Evolutionary conservation across 1,284 basidiomycete genomes (phyloP).

Genomic region (Phlebopus sp.): DNA sequence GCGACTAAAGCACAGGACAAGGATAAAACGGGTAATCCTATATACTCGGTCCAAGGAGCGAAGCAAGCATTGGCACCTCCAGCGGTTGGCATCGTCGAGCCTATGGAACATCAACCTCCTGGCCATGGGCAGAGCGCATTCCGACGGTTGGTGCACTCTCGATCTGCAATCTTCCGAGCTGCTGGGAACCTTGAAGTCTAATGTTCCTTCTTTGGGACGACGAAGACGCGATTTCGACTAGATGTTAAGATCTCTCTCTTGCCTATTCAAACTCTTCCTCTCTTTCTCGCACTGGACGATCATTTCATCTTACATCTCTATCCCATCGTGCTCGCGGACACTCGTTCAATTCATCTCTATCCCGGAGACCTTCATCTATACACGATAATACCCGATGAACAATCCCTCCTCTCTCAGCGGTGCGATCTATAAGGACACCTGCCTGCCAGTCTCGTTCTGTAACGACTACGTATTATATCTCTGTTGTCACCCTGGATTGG

Average conservation of each 20-base stretch:
- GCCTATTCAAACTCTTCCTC: slow-evolving; percentile 24
- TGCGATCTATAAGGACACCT: slow-evolving; percentile 26
- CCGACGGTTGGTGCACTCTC: slow-evolving; percentile 41
- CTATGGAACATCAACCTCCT: slow-evolving; percentile 29
- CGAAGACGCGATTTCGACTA: slow-evolving; percentile 7
- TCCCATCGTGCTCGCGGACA: slow-evolving; percentile 23
- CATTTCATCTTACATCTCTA: slow-evolving; percentile 29
- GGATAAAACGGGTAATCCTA: slow-evolving; percentile 22
- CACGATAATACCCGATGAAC: neutral
- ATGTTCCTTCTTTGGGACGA: slow-evolving; percentile 10
- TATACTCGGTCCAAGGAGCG: slow-evolving; percentile 7
- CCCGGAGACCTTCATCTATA: neutral
- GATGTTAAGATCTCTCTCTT: slow-evolving; percentile 20
- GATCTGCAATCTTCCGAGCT: slow-evolving; percentile 42
- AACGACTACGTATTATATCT: slow-evolving; percentile 28
- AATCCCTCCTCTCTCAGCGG: slow-evolving; percentile 11
- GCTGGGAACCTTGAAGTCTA: slow-evolving; percentile 30
- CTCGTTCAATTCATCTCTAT: slow-evolving; percentile 9
- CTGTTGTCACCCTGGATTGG: slow-evolving; percentile 23
- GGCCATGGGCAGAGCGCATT: slow-evolving; percentile 29
- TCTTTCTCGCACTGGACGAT: slow-evolving; percentile 18
- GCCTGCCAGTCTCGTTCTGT: slow-evolving; percentile 33
- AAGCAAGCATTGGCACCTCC: slow-evolving; percentile 29
- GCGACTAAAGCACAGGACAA: slow-evolving; percentile 46
- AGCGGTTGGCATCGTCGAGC: slow-evolving; percentile 34